These are phyloP conservation scores for Penicillium sp. DNA, from an alignment of 2,329 filamentous ascomycete genomes.

Conservation along the genomic window DNA sequence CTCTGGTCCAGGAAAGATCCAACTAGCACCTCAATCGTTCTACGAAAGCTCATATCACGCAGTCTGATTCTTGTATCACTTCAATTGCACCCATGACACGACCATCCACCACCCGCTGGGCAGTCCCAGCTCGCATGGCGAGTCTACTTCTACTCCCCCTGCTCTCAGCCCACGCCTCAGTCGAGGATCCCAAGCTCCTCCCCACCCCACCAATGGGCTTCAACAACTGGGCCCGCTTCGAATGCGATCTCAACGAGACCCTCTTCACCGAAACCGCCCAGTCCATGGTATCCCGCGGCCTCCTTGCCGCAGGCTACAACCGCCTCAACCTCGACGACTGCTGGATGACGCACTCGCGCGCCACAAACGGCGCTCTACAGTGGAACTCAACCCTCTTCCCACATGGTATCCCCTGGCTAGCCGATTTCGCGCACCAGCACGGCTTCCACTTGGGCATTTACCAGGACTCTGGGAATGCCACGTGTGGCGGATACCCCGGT, in stretches of 20 bases:
- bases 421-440: conserved; percentile 37
- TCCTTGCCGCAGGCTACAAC: conserved; percentile 42
- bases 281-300: conserved; percentile 46
- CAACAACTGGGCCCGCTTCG: conserved; percentile 55
- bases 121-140: conserved; percentile 9
- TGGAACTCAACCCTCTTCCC: conserved; percentile 49
- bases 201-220: conserved; percentile 54
- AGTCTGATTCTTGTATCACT: background rate
- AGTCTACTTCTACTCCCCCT: conserved; percentile 16
- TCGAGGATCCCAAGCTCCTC: conserved; percentile 27
- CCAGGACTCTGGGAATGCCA: conserved; percentile 47
- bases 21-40: background rate
- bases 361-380: conserved; percentile 41
- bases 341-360: conserved; percentile 44
- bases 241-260: conserved; percentile 52
- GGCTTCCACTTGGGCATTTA: conserved; percentile 53
- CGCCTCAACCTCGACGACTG: conserved; percentile 51
- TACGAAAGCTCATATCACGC: background rate
- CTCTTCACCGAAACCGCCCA: conserved; percentile 52
- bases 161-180: conserved; percentile 20
- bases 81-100: conserved; percentile 9
- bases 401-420: conserved; percentile 47
- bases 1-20: background rate
- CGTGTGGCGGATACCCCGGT: conserved; percentile 49
- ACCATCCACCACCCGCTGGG: conserved; percentile 2